phyloP scores from a whole-genome alignment of 2,329 filamentous ascomycete genomes.

The Ceratocystis albifundus region DNA sequence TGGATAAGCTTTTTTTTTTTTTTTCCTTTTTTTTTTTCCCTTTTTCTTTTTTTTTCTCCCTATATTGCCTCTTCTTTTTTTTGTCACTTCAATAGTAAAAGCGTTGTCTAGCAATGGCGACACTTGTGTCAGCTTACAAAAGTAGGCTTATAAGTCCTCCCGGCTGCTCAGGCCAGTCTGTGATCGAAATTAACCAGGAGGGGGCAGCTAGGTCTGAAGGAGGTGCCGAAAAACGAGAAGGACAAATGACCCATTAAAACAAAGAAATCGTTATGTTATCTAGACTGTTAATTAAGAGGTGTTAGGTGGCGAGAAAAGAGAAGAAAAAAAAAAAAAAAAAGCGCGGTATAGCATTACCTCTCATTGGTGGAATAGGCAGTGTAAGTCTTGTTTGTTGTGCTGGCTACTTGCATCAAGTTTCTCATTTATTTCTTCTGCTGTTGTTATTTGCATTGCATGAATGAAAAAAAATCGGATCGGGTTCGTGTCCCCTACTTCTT shows the following conservation, averaged over 20 bases:
- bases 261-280: neutral
- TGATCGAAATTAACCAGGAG: neutral
- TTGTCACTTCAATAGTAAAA: neutral
- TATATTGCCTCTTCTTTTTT: neutral
- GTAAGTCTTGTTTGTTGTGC: neutral
- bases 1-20: neutral
- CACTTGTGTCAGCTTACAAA: neutral
- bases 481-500: neutral
- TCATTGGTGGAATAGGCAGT: neutral
- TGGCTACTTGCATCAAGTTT: neutral
- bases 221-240: neutral
- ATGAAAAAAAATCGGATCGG: neutral
- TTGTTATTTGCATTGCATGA: neutral
- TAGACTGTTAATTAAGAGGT: no score
- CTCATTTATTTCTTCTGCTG: neutral
- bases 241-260: neutral
- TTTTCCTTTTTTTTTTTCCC: neutral
- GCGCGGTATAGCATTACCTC: neutral
- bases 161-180: neutral
- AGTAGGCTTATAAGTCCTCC: constrained; percentile 11
- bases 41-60: neutral
- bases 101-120: neutral
- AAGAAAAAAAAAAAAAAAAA: neutral
- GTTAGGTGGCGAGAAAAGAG: neutral
- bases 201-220: neutral